Percentiles rank a stretch among this genome's conserved stretches.
Evolutionary conservation across 2,329 filamentous ascomycete genomes (phyloP).

Genomic region (Paracoccidioides lutzii): DNA sequence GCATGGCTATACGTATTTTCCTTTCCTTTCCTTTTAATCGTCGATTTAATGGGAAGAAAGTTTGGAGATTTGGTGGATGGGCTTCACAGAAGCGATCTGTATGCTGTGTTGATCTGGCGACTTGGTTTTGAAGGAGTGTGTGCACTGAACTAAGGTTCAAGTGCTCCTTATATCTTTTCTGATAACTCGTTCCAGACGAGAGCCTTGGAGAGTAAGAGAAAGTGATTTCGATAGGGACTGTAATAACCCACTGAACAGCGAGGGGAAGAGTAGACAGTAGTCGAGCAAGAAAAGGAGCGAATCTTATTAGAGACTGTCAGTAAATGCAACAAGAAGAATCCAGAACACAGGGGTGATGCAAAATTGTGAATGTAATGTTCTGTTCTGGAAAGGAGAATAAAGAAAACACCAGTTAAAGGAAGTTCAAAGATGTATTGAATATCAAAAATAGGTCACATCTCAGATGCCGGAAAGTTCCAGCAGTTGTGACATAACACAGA

Average conservation of each 20-base stretch:
- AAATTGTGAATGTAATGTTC: background rate
- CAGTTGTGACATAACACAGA: background rate
- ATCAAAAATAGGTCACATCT: background rate
- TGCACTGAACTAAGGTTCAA: background rate
- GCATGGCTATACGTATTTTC: constrained; percentile 13
- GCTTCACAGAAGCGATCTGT: constrained; percentile 4
- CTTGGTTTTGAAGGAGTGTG: constrained; percentile 4
- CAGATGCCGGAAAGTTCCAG: background rate
- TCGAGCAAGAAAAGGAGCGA: background rate
- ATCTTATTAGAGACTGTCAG: constrained; percentile 1
- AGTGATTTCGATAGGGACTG: constrained; percentile 1
- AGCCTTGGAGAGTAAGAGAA: background rate
- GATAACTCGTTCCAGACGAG: constrained; percentile 4
- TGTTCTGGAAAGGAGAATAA: background rate
- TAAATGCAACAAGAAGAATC: background rate
- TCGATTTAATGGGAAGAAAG: background rate
- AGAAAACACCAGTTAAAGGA: background rate
- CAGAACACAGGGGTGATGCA: background rate
- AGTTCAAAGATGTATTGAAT: background rate
- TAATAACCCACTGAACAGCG: background rate
- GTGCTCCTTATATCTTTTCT: background rate
- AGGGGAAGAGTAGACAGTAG: background rate
- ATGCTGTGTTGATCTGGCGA: background rate
- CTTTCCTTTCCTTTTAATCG: background rate
- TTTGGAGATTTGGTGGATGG: background rate